Evolutionary conservation across 2,329 filamentous ascomycete genomes (phyloP).

Genomic region (Penicillium griseofulvum): DNA sequence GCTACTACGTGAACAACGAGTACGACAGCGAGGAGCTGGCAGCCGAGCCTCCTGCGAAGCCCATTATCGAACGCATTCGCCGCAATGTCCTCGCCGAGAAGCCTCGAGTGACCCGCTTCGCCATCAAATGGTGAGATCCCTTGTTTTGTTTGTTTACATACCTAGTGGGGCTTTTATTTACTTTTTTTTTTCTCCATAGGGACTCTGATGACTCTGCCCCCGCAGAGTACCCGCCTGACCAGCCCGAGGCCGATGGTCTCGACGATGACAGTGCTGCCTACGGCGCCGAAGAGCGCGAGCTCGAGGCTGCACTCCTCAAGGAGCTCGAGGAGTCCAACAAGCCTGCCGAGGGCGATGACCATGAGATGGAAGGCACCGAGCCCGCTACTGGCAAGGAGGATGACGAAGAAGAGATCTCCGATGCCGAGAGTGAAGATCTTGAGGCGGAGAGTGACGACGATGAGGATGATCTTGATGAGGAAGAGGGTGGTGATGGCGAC

Average conservation of each 20-base stretch:
- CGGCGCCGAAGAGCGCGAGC: conserved; percentile 82
- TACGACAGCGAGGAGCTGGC: conserved; percentile 90
- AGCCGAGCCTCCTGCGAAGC: conserved; percentile 86
- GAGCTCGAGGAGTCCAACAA: conserved; percentile 52
- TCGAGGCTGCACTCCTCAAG: conserved; percentile 60
- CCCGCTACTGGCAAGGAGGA: conserved; percentile 47
- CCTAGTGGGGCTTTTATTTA: neutral
- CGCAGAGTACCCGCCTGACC: conserved; percentile 92
- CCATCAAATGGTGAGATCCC: conserved; percentile 83
- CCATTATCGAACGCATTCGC: conserved; percentile 84
- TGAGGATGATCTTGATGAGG: conserved; percentile 65
- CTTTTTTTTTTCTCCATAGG: conserved; percentile 52
- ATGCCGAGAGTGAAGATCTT: conserved; percentile 75
- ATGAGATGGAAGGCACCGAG: conserved; percentile 72
- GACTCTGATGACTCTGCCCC: conserved; percentile 97
- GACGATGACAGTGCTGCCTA: conserved; percentile 83
- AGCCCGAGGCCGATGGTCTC: conserved; percentile 86
- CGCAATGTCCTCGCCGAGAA: conserved; percentile 95
- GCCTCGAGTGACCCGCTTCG: conserved; percentile 93
- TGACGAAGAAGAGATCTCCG: conserved; percentile 67
- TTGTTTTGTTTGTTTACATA: conserved; percentile 14
- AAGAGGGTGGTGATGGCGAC: conserved; percentile 58
- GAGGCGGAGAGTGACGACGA: conserved; percentile 74
- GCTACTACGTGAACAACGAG: conserved; percentile 99
- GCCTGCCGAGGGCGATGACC: conserved; percentile 55